Percentiles rank a stretch among this genome's conserved stretches.
Conservation (phyloP, 2,329 filamentous ascomycete genomes). For the Seiridium cupressi region DNA sequence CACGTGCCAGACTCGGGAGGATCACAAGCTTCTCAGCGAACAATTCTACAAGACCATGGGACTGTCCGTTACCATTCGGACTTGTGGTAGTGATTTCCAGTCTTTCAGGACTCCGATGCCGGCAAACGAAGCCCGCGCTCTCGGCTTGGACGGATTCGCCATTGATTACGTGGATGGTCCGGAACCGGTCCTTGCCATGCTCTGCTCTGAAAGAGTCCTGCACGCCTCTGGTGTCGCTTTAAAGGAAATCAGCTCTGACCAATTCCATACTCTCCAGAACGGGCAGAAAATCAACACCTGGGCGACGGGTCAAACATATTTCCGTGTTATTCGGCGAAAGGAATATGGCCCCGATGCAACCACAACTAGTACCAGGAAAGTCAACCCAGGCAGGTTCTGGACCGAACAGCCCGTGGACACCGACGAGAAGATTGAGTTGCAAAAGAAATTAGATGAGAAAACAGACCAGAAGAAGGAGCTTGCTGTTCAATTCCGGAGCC, state of each 20-base stretch:
- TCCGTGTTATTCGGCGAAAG: constrained; percentile 65
- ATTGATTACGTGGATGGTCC: constrained; percentile 80
- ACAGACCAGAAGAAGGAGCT: constrained; percentile 32
- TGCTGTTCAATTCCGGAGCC: constrained; percentile 28
- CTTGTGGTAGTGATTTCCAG: constrained; percentile 52
- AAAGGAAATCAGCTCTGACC: constrained; percentile 60
- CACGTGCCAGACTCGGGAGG: constrained; percentile 71
- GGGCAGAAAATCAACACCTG: constrained; percentile 62
- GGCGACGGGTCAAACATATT: constrained; percentile 65
- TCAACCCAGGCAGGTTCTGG: constrained; percentile 67
- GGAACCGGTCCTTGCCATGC: constrained; percentile 79
- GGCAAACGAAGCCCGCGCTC: constrained; percentile 47
- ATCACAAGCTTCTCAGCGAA: constrained; percentile 71
- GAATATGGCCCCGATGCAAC: constrained; percentile 78
- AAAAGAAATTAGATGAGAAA: constrained; percentile 47
- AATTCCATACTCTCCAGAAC: constrained; percentile 64
- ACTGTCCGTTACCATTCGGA: constrained; percentile 72
- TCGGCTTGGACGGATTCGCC: constrained; percentile 79
- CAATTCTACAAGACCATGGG: constrained; percentile 62
- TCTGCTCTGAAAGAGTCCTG: constrained; percentile 72
- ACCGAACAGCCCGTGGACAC: constrained; percentile 73
- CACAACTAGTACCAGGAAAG: constrained; percentile 63
- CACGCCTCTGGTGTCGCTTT: constrained; percentile 67
- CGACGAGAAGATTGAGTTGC: constrained; percentile 60
- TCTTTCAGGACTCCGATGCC: constrained; percentile 55